Evolutionary conservation across 306 rosid genomes (phyloP).

Genomic region (Quercus gilva): DNA sequence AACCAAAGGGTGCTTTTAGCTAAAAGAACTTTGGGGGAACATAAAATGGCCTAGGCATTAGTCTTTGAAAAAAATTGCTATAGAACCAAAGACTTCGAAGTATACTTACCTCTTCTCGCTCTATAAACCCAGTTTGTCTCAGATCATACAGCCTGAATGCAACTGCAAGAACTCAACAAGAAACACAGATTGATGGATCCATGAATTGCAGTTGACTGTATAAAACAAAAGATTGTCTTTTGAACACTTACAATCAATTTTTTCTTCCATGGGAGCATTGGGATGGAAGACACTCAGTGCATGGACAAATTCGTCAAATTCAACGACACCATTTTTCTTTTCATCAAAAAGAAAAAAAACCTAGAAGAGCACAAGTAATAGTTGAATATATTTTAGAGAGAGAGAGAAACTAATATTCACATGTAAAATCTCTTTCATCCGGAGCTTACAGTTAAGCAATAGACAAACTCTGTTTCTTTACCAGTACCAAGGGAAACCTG

Average conservation of each 20-base stretch:
- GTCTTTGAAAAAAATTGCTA: no score
- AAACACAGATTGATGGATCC: slow-evolving; percentile 13
- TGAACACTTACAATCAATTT: slow-evolving; percentile 67
- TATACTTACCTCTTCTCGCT: slow-evolving; percentile 71
- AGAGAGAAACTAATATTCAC: background rate
- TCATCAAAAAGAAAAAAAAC: slow-evolving; percentile 79
- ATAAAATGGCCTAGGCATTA: background rate
- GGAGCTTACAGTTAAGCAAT: background rate
- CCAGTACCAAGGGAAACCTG: background rate
- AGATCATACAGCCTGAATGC: slow-evolving; percentile 79
- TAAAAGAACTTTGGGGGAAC: background rate
- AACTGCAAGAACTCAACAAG: slow-evolving; percentile 45
- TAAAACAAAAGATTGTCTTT: slow-evolving; percentile 4
- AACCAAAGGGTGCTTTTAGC: slow-evolving; percentile 17
- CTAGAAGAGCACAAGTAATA: slow-evolving; percentile 30
- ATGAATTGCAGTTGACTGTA: slow-evolving; percentile 12
- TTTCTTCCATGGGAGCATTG: slow-evolving; percentile 59
- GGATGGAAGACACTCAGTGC: slow-evolving; percentile 77
- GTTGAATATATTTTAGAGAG: background rate
- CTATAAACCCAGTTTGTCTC: slow-evolving; percentile 77
- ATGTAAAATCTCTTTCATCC: background rate
- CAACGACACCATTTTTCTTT: slow-evolving; percentile 75
- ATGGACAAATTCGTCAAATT: slow-evolving; percentile 76
- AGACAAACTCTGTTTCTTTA: background rate
- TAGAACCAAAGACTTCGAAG: no score